Evolutionary conservation across 345 rosid species (phyloP).

Genomic region (Hibiscus tridactylites): DNA sequence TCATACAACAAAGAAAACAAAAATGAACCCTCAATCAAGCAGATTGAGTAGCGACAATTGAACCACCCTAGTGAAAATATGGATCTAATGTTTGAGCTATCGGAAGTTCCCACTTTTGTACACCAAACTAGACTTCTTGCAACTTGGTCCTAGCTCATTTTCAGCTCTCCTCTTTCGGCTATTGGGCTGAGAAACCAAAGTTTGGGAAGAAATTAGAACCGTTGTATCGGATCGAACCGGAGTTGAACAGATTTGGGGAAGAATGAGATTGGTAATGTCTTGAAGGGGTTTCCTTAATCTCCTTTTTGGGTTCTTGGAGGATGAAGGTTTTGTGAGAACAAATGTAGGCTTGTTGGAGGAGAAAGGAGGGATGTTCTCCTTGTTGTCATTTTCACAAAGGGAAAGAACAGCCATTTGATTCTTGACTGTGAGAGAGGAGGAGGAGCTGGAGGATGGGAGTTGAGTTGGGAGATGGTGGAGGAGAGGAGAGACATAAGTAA

Average conservation of each 20-base stretch:
- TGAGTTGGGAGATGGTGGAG: background rate
- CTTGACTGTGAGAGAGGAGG: background rate
- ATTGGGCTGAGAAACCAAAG: slow-evolving; percentile 2
- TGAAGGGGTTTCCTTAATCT: slow-evolving; percentile 25
- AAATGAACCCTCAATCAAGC: slow-evolving; percentile 6
- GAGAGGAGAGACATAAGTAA: slow-evolving; percentile 12
- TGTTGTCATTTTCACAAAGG: slow-evolving; percentile 14
- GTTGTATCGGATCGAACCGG: slow-evolving; percentile 1
- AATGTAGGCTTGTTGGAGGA: slow-evolving; percentile 4
- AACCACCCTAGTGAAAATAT: background rate
- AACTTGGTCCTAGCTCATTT: background rate
- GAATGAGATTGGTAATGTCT: slow-evolving; percentile 27
- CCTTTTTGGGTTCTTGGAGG: background rate
- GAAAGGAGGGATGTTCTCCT: slow-evolving; percentile 30
- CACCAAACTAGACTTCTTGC: slow-evolving; percentile 15
- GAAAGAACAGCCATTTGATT: slow-evolving; percentile 18
- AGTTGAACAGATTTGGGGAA: background rate
- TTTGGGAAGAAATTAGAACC: background rate
- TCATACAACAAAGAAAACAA: background rate
- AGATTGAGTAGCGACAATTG: background rate
- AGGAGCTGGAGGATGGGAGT: background rate
- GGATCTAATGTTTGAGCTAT: slow-evolving; percentile 12
- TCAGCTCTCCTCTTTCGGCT: slow-evolving; percentile 17
- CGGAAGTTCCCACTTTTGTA: slow-evolving; percentile 15
- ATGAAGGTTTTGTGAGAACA: background rate